These are phyloP conservation scores for Cladophialophora exuberans DNA, from an alignment of 2,329 filamentous ascomycete species.

Conservation along the genomic window DNA sequence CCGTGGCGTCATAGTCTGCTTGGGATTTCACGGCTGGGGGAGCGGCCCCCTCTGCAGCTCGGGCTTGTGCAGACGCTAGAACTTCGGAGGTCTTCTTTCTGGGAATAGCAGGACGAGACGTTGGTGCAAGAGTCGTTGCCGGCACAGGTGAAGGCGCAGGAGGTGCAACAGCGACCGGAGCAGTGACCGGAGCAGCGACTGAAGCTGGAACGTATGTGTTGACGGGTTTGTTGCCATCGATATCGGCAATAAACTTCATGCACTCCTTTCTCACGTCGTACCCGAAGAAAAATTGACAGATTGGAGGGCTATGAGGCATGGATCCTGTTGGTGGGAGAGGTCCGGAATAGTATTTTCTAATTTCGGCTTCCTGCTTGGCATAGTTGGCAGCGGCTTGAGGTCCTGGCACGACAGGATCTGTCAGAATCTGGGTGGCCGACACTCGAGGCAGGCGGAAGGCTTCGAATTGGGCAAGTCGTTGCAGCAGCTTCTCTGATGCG, in stretches of 20 bases:
- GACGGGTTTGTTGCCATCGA: slow-evolving; percentile 6
- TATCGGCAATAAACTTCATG: slow-evolving; percentile 17
- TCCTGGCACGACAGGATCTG: slow-evolving; percentile 32
- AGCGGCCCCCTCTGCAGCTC: not conserved
- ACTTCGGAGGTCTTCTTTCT: not conserved
- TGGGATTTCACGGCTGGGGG: not conserved
- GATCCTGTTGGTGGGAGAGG: slow-evolving; percentile 30
- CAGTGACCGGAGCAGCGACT: not conserved
- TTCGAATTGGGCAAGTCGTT: slow-evolving; percentile 30
- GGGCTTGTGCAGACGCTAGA: not conserved
- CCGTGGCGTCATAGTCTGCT: not conserved
- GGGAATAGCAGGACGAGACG: not conserved
- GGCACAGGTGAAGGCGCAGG: not conserved
- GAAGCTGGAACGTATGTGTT: not conserved
- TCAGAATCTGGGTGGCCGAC: slow-evolving; percentile 33
- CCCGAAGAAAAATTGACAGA: slow-evolving; percentile 34
- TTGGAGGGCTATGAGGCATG: slow-evolving; percentile 31
- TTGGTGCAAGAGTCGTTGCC: not conserved
- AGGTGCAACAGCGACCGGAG: not conserved
- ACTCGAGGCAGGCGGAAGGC: slow-evolving; percentile 29
- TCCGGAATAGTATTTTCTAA: slow-evolving; percentile 33
- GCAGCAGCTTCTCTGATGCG: slow-evolving; percentile 26
- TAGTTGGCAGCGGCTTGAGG: slow-evolving; percentile 31
- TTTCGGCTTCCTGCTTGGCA: slow-evolving; percentile 30
- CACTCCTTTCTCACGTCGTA: slow-evolving; percentile 33